Percentiles rank a stretch among this genome's conserved stretches.
Conservation (phyloP, 352 stramenopile genomes). For the Phytophthora megakarya region DNA sequence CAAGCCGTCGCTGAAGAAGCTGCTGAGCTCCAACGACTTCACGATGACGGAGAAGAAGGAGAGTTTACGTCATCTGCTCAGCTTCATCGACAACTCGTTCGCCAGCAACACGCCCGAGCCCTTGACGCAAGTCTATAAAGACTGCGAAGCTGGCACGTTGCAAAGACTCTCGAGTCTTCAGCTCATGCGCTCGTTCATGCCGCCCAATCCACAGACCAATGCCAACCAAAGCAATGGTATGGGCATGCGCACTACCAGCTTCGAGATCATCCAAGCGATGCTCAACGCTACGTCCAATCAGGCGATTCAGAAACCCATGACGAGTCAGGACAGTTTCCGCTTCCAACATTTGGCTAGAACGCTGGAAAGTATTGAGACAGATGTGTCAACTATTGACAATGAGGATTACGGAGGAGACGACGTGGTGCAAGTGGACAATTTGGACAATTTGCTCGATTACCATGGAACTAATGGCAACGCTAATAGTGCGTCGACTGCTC, state of each 20-base stretch:
- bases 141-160: conserved; percentile 70
- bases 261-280: conserved; percentile 89
- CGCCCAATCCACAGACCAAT: conserved; percentile 24
- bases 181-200: conserved; percentile 82
- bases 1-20: conserved; percentile 75
- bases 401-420: conserved; percentile 84
- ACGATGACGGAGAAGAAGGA: conserved; percentile 89
- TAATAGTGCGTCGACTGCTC: conserved; percentile 10
- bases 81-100: conserved; percentile 87
- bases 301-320: conserved; percentile 88
- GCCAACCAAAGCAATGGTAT: conserved; percentile 29
- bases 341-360: conserved; percentile 84
- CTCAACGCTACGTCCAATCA: conserved; percentile 86
- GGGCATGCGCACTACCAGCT: conserved; percentile 80
- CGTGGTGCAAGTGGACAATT: conserved; percentile 83
- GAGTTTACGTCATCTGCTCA: conserved; percentile 78
- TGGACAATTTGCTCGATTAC: conserved; percentile 87
- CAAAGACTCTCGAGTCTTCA: conserved; percentile 79
- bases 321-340: conserved; percentile 84
- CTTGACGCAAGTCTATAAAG: conserved; percentile 82
- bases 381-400: conserved; percentile 82
- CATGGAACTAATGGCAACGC: conserved; percentile 41
- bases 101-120: conserved; percentile 72
- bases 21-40: conserved; percentile 85
- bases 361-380: conserved; percentile 81